These are phyloP conservation scores for Fomitopsis pinicola DNA, from an alignment of 1,284 basidiomycete species.

Conservation along the genomic window DNA sequence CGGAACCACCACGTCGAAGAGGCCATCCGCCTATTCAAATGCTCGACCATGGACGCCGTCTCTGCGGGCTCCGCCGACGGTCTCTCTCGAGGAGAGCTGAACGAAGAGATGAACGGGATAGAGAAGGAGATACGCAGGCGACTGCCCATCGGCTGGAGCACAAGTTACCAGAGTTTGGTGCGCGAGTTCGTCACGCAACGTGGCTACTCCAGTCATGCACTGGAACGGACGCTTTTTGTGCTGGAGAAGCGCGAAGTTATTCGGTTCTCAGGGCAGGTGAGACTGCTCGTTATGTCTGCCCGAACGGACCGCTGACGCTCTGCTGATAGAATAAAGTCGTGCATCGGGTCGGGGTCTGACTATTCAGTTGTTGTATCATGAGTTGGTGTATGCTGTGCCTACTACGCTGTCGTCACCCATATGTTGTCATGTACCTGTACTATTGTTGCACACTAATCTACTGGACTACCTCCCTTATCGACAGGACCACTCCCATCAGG, in stretches of 20 bases:
- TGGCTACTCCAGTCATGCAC: slow-evolving; percentile 86
- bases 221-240: slow-evolving; percentile 90
- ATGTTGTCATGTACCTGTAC: background rate
- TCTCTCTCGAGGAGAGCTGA: slow-evolving; percentile 86
- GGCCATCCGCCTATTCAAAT: slow-evolving; percentile 97
- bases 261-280: slow-evolving; percentile 78
- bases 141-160: slow-evolving; percentile 95
- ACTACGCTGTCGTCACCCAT: background rate
- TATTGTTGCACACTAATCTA: too few species aligned
- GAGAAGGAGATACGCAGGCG: slow-evolving; percentile 88
- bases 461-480: too few species aligned
- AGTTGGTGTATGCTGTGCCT: background rate
- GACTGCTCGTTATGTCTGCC: slow-evolving; percentile 13
- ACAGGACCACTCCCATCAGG: too few species aligned
- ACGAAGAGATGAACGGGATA: slow-evolving; percentile 91
- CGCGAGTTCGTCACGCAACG: slow-evolving; percentile 94
- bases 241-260: slow-evolving; percentile 96
- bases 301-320: background rate
- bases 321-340: slow-evolving; percentile 49
- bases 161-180: slow-evolving; percentile 92
- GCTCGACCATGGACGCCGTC: slow-evolving; percentile 99
- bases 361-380: background rate
- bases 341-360: slow-evolving; percentile 23
- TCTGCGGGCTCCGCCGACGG: slow-evolving; percentile 92
- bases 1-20: slow-evolving; percentile 96